phyloP scores from a whole-genome alignment of 2,329 filamentous ascomycete species.

The Raffaelea albimanens region DNA sequence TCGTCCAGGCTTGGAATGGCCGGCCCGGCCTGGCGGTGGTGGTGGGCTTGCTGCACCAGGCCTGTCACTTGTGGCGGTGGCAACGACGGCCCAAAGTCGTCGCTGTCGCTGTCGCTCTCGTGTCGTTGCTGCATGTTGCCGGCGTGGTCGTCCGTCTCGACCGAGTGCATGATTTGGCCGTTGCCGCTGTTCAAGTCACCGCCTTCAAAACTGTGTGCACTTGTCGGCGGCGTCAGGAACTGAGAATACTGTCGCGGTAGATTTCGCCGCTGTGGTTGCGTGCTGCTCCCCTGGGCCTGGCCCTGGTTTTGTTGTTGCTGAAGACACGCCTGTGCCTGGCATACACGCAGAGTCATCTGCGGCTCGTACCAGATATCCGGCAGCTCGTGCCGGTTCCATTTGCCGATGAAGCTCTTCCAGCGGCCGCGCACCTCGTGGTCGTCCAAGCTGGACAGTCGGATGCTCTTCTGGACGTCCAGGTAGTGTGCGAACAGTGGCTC shows the following conservation, averaged over 20 bases:
- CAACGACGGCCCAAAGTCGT: no score
- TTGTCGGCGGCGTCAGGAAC: no score
- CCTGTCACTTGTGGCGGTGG: background rate
- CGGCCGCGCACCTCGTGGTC: conserved; percentile 70
- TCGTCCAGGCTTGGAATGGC: conserved; percentile 66
- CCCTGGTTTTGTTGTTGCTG: background rate
- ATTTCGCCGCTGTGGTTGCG: background rate
- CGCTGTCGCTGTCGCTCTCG: no score
- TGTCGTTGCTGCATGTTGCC: no score
- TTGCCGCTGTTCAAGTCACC: no score
- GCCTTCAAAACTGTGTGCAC: no score
- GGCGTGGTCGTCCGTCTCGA: no score
- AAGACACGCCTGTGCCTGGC: conserved; percentile 20
- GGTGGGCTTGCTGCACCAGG: background rate
- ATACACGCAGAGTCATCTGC: conserved; percentile 41
- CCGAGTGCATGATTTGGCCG: no score
- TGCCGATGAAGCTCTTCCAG: conserved; percentile 87
- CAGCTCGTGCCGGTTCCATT: conserved; percentile 87
- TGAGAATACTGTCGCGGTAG: background rate
- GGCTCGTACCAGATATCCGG: conserved; percentile 92
- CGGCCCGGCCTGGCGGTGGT: conserved; percentile 32
- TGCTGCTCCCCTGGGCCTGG: background rate
- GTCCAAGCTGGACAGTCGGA: conserved; percentile 57
- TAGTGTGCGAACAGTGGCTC: conserved; percentile 72
- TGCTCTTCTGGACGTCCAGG: conserved; percentile 76